phyloP scores from a whole-genome alignment of 2,329 filamentous ascomycete species.

The Aspergillus sp. region DNA sequence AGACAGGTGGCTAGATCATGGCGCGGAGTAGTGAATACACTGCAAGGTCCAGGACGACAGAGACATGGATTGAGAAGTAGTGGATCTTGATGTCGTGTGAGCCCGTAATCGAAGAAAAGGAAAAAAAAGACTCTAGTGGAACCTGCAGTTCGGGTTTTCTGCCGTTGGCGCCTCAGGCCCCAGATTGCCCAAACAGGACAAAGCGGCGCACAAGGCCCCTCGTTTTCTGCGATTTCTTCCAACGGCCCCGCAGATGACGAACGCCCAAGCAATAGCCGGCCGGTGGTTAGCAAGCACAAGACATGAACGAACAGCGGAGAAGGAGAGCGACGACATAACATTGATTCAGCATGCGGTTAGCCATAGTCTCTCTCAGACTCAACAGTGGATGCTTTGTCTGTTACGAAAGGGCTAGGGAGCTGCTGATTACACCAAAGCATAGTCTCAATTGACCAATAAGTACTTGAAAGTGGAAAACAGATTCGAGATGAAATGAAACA shows the following conservation, averaged over 20 bases:
- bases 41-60: constrained; percentile 22
- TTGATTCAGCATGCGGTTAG: constrained; percentile 11
- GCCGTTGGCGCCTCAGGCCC: constrained; percentile 27
- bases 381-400: constrained; percentile 13
- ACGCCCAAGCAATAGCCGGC: constrained; percentile 5
- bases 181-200: constrained; percentile 24
- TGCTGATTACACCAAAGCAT: constrained; percentile 24
- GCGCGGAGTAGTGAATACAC: constrained; percentile 25
- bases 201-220: constrained; percentile 13
- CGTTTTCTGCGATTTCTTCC: constrained; percentile 10
- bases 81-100: constrained; percentile 32
- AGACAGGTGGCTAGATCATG: constrained; percentile 35
- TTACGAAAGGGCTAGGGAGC: constrained; percentile 21
- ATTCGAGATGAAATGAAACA: constrained; percentile 8
- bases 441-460: constrained; percentile 32
- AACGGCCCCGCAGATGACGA: constrained; percentile 25
- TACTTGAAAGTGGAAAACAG: constrained; percentile 24
- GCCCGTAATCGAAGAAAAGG: constrained; percentile 29
- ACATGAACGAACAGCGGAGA: background rate
- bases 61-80: constrained; percentile 22
- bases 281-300: constrained; percentile 2
- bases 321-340: constrained; percentile 7
- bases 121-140: constrained; percentile 37
- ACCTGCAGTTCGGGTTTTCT: constrained; percentile 28
- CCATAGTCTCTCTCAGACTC: constrained; percentile 14